These are phyloP conservation scores for Castanea crenata DNA, from an alignment of 306 rosid species.

Conservation along the genomic window DNA sequence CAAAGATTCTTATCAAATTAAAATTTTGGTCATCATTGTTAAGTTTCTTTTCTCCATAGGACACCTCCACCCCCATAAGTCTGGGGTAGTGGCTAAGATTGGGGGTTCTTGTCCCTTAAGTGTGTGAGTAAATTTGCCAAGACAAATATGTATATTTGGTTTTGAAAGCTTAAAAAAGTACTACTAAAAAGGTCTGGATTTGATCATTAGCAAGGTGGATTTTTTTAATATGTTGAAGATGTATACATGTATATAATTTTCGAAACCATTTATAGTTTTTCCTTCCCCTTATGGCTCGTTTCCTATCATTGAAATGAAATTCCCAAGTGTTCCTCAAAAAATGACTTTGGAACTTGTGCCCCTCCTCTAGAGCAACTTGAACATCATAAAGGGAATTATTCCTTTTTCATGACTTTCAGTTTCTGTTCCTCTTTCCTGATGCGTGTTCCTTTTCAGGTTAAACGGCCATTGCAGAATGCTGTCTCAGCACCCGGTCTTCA, in stretches of 20 bases:
- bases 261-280: background rate
- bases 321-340: background rate
- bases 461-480: conserved; percentile 11
- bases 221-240: background rate
- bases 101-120: background rate
- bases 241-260: background rate
- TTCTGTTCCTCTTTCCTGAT: background rate
- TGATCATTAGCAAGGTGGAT: background rate
- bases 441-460: conserved; percentile 8
- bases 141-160: background rate
- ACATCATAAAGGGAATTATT: background rate
- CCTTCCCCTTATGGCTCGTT: background rate
- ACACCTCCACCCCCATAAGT: background rate
- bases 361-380: background rate
- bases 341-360: background rate
- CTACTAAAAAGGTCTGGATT: background rate
- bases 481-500: conserved; percentile 18
- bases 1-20: no score
- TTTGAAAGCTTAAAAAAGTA: background rate
- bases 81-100: background rate
- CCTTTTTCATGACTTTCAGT: background rate
- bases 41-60: background rate
- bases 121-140: background rate
- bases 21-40: background rate
- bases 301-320: background rate